These are phyloP conservation scores for Tricholoma bakamatsutake DNA, from an alignment of 768 basidiomycete genomes.

Conservation along the genomic window DNA sequence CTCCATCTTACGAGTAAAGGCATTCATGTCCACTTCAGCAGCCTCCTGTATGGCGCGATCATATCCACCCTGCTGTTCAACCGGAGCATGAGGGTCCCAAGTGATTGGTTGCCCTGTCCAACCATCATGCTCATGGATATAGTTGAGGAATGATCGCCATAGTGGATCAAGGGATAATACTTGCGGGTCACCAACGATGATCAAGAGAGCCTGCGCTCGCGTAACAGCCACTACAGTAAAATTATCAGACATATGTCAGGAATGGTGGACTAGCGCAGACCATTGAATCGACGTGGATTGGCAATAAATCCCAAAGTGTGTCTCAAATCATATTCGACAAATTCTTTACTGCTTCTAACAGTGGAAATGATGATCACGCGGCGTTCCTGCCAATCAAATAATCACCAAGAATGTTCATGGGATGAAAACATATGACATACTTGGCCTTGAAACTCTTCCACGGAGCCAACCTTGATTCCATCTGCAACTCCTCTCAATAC, in stretches of 20 bases:
- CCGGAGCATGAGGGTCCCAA: slow-evolving; percentile 28
- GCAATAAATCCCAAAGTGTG: slow-evolving; percentile 56
- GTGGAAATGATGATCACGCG: slow-evolving; percentile 54
- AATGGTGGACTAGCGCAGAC: slow-evolving; percentile 24
- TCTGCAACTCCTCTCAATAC: slow-evolving; percentile 24
- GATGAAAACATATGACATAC: slow-evolving; percentile 20
- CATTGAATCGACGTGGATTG: slow-evolving; percentile 51
- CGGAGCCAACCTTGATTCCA: slow-evolving; percentile 54
- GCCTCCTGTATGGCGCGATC: slow-evolving; percentile 15
- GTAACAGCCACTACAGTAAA: slow-evolving; percentile 52
- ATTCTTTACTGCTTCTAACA: slow-evolving; percentile 48
- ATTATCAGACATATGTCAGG: neutral
- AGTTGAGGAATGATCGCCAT: slow-evolving; percentile 59
- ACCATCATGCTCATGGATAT: slow-evolving; percentile 41
- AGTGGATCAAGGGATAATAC: slow-evolving; percentile 53
- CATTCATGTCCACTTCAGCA: slow-evolving; percentile 28
- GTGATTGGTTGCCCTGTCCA: slow-evolving; percentile 40
- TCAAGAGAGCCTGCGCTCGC: slow-evolving; percentile 56
- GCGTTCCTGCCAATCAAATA: slow-evolving; percentile 39
- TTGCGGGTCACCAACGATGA: slow-evolving; percentile 55
- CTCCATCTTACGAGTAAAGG: slow-evolving; percentile 25
- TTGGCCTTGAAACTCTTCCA: slow-evolving; percentile 69
- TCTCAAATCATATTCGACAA: slow-evolving; percentile 43
- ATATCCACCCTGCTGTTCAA: slow-evolving; percentile 18
- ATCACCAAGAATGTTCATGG: slow-evolving; percentile 25